Evolutionary conservation across 768 basidiomycete species (phyloP), one percentile per base, ranked within the genome.

Genomic region (Pleurotus pulmonarius): DNA sequence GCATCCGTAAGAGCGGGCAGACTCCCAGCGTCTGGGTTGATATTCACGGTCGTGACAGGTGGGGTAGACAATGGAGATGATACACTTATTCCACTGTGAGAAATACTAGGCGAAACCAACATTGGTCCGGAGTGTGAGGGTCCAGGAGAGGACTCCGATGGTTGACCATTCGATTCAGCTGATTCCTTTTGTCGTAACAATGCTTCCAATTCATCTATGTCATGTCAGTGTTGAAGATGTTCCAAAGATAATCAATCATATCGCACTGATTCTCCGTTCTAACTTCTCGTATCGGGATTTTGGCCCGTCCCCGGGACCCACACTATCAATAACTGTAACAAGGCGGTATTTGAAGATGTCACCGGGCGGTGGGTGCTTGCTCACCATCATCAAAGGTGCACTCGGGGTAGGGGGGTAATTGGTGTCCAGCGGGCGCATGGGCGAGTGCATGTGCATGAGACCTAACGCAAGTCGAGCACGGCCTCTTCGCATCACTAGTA

Each of bases 311-410:
- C 70, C 58, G 3, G 68, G 58, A 20, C 70, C 65, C 1, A 67
- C 55, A 56, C 58, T 71, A 26, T 80, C 78, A 40, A 72, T 68
- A 40, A 77, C 80, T 83, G 57, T n/a, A 59, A 49, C n/a, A 56
- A 52, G 54, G 18, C 24, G 9, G 34, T 47, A n/a, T 25, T 51
- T 44, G 29, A 43, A 25, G 20, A 3, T 46, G 22, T 7, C 9
- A 45, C 15, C 18, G 41, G 16, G 38, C 51, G 44, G 55, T 46
- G 22, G 52, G 55, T n/a, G 55, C 7, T 49, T 48, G 63, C 74
- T 45, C 63, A 85, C 86, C 72, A 59, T 90, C 89, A 61, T 90
- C 88, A 59, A 82, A 90, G n/a, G 87, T 90, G 64, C 89, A 91
- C 55, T 87, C 84, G 11, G 85, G 87, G 46, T 71, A 73, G 0